Evolutionary conservation across 345 rosid species (phyloP).

Genomic region (Lepidium africanum): DNA sequence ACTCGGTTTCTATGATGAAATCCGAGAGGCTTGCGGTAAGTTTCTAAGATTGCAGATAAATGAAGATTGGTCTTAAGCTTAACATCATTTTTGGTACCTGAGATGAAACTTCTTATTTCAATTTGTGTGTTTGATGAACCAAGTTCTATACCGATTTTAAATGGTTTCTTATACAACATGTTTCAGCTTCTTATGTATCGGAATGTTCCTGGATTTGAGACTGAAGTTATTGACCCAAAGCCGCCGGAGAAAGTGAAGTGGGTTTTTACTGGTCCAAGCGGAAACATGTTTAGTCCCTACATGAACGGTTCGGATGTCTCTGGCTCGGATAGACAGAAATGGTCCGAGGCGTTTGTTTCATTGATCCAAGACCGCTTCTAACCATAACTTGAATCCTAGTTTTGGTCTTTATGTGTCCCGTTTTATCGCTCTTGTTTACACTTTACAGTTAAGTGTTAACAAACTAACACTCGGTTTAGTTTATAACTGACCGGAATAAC

Average conservation of each 20-base stretch:
- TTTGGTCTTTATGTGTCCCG: background rate
- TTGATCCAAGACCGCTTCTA: constrained; percentile 23
- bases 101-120: background rate
- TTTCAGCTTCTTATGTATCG: background rate
- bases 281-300: constrained; percentile 33
- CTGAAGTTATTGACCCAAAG: constrained; percentile 15
- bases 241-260: constrained; percentile 46
- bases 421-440: background rate
- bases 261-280: constrained; percentile 45
- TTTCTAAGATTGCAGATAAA: background rate
- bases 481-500: background rate
- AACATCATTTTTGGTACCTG: background rate
- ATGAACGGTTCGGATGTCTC: constrained; percentile 36
- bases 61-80: background rate
- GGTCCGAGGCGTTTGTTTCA: constrained; percentile 40
- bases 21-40: constrained; percentile 4
- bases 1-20: constrained; percentile 2
- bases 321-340: constrained; percentile 33
- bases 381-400: background rate
- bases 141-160: background rate
- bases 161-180: background rate
- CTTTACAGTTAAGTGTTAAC: too few species aligned
- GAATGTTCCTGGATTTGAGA: background rate
- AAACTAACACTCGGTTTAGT: background rate
- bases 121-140: background rate